A percentile compares a stretch with the other conserved stretches of the same genome.
Evolutionary conservation across 1,284 basidiomycete genomes (phyloP).

Genomic region (Microbotryum saponariae): DNA sequence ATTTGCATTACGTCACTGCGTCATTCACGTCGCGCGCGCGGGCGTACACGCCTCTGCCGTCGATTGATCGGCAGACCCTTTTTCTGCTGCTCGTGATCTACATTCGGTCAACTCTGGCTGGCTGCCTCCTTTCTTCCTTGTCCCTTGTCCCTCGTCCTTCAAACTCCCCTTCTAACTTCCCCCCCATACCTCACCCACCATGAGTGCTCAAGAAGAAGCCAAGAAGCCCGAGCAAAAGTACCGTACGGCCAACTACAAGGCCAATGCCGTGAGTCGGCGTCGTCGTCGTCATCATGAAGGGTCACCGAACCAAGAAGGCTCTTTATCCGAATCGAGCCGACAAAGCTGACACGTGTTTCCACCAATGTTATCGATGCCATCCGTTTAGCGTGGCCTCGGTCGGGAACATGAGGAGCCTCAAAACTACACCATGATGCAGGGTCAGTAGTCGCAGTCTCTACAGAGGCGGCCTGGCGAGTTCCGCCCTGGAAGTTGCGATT

Average conservation of each 20-base stretch:
- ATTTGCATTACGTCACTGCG: too few species aligned
- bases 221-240: conserved; percentile 8
- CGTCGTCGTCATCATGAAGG: neutral
- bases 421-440: conserved; percentile 29
- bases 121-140: too few species aligned
- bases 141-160: too few species aligned
- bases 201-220: neutral
- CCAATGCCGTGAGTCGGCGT: conserved; percentile 17
- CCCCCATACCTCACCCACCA: neutral
- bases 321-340: neutral
- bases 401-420: conserved; percentile 12
- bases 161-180: too few species aligned
- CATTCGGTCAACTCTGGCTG: too few species aligned
- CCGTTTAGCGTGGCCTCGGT: conserved; percentile 19
- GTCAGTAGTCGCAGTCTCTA: neutral
- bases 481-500: neutral
- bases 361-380: neutral
- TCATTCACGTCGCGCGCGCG: too few species aligned
- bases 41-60: too few species aligned
- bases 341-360: too few species aligned
- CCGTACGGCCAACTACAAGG: conserved; percentile 14
- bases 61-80: too few species aligned
- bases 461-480: neutral
- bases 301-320: too few species aligned
- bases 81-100: too few species aligned